Evolutionary conservation across 805 yeast species (phyloP).

Genomic region (Monosporozyma solicola): DNA sequence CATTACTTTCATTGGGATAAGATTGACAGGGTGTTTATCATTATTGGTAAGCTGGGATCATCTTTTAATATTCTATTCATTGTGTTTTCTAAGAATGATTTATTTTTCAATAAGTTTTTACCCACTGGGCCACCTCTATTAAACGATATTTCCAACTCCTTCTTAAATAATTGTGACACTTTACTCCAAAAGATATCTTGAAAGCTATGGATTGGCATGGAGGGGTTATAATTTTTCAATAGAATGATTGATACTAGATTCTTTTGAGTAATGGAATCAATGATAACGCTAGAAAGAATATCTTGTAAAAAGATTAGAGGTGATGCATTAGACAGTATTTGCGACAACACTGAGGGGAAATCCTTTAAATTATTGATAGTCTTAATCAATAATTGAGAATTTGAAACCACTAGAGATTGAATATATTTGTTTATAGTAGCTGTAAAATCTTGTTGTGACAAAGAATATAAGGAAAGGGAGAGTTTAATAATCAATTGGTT

Average conservation of each 20-base stretch:
- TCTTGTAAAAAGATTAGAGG: slow-evolving; percentile 12
- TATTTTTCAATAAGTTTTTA: slow-evolving; percentile 20
- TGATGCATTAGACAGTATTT: slow-evolving; percentile 11
- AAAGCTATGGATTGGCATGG: background rate
- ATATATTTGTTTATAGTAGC: slow-evolving; percentile 18
- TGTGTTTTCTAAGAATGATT: slow-evolving; percentile 13
- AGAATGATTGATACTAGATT: background rate
- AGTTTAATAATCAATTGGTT: background rate
- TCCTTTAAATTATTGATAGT: slow-evolving; percentile 25
- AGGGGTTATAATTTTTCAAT: background rate
- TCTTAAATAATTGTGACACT: slow-evolving; percentile 18
- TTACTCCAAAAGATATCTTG: slow-evolving; percentile 22
- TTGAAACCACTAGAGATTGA: slow-evolving; percentile 10
- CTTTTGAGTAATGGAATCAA: slow-evolving; percentile 6
- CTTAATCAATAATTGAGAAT: slow-evolving; percentile 17
- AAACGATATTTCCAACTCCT: slow-evolving; percentile 25
- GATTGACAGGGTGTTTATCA: slow-evolving; percentile 19
- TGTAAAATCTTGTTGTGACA: slow-evolving; percentile 21
- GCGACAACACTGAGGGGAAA: slow-evolving; percentile 18
- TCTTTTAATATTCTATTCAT: slow-evolving; percentile 13
- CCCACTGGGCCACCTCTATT: slow-evolving; percentile 32
- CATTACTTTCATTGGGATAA: slow-evolving; percentile 2
- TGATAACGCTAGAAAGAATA: slow-evolving; percentile 10
- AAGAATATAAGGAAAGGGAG: slow-evolving; percentile 1
- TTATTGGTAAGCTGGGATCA: slow-evolving; percentile 2